A percentile compares a stretch with the other conserved stretches of the same genome.
Evolutionary conservation across 2,329 filamentous ascomycete genomes (phyloP).

Genomic region (Dactylellina haptotyla): DNA sequence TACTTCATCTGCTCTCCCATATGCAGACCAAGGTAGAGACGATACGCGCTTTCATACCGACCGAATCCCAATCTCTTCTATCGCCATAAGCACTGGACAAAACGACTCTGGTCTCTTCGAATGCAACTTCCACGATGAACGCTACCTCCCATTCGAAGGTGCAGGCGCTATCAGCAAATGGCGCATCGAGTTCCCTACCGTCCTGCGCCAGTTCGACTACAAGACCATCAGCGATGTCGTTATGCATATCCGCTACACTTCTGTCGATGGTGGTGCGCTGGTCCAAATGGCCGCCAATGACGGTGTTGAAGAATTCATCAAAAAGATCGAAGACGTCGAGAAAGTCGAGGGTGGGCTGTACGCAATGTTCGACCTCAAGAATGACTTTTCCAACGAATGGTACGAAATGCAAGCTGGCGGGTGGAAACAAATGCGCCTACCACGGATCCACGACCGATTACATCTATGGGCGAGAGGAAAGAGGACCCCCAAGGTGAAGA

Average conservation of each 20-base stretch:
- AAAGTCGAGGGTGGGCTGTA: not conserved
- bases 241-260: constrained; percentile 61
- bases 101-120: constrained; percentile 61
- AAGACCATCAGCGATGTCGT: constrained; percentile 60
- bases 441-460: not conserved
- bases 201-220: constrained; percentile 60
- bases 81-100: constrained; percentile 57
- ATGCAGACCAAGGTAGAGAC: not conserved
- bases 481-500: not conserved
- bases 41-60: constrained; percentile 54
- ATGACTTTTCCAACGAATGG: constrained; percentile 16
- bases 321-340: not conserved
- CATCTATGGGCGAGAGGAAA: not conserved
- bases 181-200: constrained; percentile 58
- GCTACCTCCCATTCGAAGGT: constrained; percentile 62
- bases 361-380: constrained; percentile 1
- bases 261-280: constrained; percentile 59
- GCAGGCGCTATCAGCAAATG: constrained; percentile 60
- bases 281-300: constrained; percentile 49
- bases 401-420: not conserved
- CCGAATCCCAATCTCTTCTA: constrained; percentile 57
- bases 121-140: constrained; percentile 58
- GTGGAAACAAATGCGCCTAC: not conserved
- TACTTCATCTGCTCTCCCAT: constrained; percentile 9
- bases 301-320: not conserved